A percentile compares a stretch with the other conserved stretches of the same genome.
Evolutionary conservation across 2,329 filamentous ascomycete genomes (phyloP).

Genomic region (Phialocephala sp.): DNA sequence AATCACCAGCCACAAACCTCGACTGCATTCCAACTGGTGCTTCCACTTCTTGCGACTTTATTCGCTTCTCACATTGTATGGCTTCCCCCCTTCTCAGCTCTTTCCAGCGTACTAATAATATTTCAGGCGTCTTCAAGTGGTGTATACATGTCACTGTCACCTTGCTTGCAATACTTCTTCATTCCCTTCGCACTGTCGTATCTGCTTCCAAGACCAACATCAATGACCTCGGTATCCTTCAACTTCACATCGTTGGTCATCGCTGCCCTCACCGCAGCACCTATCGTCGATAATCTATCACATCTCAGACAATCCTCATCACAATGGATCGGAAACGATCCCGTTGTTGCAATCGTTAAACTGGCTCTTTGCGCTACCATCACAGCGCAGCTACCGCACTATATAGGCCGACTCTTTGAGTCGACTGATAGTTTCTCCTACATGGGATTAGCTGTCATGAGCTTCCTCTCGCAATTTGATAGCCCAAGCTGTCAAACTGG

Average conservation of each 20-base stretch:
- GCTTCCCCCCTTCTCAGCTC: background rate
- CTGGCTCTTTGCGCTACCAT: conserved; percentile 12
- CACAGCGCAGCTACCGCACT: conserved; percentile 6
- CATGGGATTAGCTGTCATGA: background rate
- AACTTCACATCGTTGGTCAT: background rate
- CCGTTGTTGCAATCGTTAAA: conserved; percentile 11
- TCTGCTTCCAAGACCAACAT: background rate
- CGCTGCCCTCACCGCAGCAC: background rate
- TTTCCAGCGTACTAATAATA: background rate
- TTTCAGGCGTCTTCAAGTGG: background rate
- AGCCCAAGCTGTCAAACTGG: background rate
- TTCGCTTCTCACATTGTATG: conserved; percentile 2
- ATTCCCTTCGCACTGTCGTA: background rate
- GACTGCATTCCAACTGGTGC: background rate
- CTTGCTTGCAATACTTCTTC: conserved; percentile 5
- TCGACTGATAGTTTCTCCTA: background rate
- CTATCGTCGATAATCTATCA: background rate
- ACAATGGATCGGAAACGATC: conserved; percentile 18
- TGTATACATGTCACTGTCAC: conserved; percentile 1
- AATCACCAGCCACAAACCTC: background rate
- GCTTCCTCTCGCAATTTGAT: background rate
- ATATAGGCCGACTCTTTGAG: background rate
- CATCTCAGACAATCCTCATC: conserved; percentile 1
- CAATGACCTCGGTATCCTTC: background rate
- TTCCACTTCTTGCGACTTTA: conserved; percentile 5